A percentile compares a stretch with the other conserved stretches of the same genome.
These are phyloP conservation scores for Salinomyces thailandicus DNA, from an alignment of 2,329 filamentous ascomycete genomes.

Conservation along the genomic window DNA sequence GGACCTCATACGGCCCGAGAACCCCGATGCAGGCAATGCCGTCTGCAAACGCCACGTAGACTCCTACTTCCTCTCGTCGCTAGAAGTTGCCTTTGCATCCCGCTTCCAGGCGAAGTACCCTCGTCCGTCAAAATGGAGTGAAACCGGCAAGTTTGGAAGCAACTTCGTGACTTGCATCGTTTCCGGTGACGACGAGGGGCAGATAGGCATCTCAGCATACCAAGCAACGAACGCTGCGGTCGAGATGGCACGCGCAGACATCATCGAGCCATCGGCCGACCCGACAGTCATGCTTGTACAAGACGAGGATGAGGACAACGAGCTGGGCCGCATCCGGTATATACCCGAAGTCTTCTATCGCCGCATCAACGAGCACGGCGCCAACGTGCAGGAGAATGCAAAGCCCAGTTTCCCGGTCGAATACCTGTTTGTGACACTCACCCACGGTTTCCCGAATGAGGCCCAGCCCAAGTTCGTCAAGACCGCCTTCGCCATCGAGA, in stretches of 20 bases:
- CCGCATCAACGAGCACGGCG: constrained; percentile 89
- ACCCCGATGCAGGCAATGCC: constrained; percentile 72
- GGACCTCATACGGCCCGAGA: constrained; percentile 61
- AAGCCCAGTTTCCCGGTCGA: constrained; percentile 95
- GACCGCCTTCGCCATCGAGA: constrained; percentile 75
- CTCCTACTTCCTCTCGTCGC: constrained; percentile 85
- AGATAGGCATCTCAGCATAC: constrained; percentile 82
- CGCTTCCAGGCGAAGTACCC: constrained; percentile 80
- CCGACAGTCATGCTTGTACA: constrained; percentile 90
- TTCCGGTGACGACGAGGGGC: constrained; percentile 80
- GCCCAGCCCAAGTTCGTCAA: constrained; percentile 65
- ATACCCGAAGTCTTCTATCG: constrained; percentile 97
- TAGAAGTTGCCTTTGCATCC: constrained; percentile 83
- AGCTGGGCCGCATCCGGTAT: constrained; percentile 60
- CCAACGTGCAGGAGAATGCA: constrained; percentile 92
- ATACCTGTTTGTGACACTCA: constrained; percentile 89
- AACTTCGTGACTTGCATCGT: constrained; percentile 96
- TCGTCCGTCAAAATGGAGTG: constrained; percentile 91
- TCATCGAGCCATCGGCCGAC: constrained; percentile 89
- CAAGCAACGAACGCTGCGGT: constrained; percentile 92
- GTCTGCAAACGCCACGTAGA: constrained; percentile 93
- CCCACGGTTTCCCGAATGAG: constrained; percentile 72
- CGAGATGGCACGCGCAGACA: constrained; percentile 92
- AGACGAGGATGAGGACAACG: constrained; percentile 77
- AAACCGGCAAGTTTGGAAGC: constrained; percentile 85